Conservation (phyloP, 148 eudicot genomes). For the Vaccinium myrtillus region DNA sequence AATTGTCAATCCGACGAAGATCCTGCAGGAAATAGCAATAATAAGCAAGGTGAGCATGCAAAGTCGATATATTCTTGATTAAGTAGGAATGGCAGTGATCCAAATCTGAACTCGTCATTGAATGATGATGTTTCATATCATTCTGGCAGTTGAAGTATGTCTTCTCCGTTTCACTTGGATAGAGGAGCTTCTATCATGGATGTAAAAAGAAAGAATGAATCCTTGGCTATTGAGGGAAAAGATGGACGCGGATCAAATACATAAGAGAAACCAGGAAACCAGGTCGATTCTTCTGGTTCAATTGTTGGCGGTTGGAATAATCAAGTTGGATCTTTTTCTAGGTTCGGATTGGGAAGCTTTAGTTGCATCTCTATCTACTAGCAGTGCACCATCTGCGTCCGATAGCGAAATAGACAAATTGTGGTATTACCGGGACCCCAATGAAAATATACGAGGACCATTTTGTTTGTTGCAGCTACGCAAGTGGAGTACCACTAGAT, state of each 20-base stretch:
- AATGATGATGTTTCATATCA: slow-evolving; percentile 1
- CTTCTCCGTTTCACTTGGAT: slow-evolving; percentile 31
- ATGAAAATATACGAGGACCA: slow-evolving; percentile 83
- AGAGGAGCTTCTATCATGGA: slow-evolving; percentile 33
- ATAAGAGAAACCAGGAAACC: slow-evolving; percentile 43
- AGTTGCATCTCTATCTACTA: slow-evolving; percentile 32
- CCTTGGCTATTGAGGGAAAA: slow-evolving; percentile 28
- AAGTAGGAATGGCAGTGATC: slow-evolving; percentile 26
- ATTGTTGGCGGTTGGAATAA: slow-evolving; percentile 26
- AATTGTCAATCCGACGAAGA: too few relatives aligned
- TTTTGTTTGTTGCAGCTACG: slow-evolving; percentile 72
- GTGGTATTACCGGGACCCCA: slow-evolving; percentile 89
- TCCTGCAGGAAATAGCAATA: too few relatives aligned
- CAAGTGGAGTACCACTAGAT: slow-evolving; percentile 72
- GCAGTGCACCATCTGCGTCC: slow-evolving; percentile 27
- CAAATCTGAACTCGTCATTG: background rate
- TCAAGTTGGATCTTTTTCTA: slow-evolving; percentile 34
- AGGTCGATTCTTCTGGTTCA: slow-evolving; percentile 31
- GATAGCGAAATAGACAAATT: slow-evolving; percentile 53
- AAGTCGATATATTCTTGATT: slow-evolving; percentile 36
- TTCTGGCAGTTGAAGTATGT: slow-evolving; percentile 27
- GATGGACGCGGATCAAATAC: slow-evolving; percentile 30
- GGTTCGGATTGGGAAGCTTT: slow-evolving; percentile 39
- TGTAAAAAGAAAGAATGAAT: background rate
- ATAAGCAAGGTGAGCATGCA: slow-evolving; percentile 39